Conservation (phyloP, 2,329 filamentous ascomycete species). For the Bipolaris bicolor region DNA sequence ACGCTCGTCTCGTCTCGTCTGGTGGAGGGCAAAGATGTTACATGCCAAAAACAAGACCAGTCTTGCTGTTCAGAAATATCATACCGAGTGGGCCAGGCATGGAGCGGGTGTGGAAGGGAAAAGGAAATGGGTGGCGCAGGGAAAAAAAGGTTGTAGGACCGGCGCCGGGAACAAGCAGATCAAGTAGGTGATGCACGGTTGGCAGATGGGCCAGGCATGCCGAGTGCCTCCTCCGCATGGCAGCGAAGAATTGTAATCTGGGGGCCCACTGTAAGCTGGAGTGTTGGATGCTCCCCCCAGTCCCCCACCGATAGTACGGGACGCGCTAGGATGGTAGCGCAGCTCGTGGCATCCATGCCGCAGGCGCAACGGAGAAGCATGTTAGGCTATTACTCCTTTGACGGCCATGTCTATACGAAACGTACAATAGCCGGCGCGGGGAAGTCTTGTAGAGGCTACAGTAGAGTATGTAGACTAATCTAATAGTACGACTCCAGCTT, state of each 20-base stretch:
- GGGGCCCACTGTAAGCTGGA: slow-evolving; percentile 21
- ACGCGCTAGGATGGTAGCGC: slow-evolving; percentile 8
- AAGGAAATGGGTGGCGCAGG: slow-evolving; percentile 5
- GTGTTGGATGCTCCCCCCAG: slow-evolving; percentile 6
- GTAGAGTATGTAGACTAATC: background rate
- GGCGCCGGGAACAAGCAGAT: slow-evolving; percentile 8
- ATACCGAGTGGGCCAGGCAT: slow-evolving; percentile 25
- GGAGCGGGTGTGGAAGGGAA: background rate
- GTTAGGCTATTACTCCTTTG: background rate
- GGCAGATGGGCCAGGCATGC: slow-evolving; percentile 12
- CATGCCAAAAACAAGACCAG: slow-evolving; percentile 21
- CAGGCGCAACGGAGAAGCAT: slow-evolving; percentile 10
- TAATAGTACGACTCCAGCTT: background rate
- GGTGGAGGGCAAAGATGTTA: slow-evolving; percentile 12
- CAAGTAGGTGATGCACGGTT: slow-evolving; percentile 34
- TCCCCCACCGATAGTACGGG: slow-evolving; percentile 14
- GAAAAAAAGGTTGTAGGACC: slow-evolving; percentile 8
- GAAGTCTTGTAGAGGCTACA: background rate
- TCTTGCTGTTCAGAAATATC: slow-evolving; percentile 16
- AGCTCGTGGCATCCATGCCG: slow-evolving; percentile 9
- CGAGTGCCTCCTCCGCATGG: slow-evolving; percentile 13
- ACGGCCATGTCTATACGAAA: slow-evolving; percentile 10
- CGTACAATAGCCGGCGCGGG: background rate
- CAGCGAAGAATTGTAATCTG: slow-evolving; percentile 17
- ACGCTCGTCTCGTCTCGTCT: background rate